These are phyloP conservation scores for Scheffersomyces segobiensis DNA, from an alignment of 1,139 yeast genomes.

Conservation along the genomic window DNA sequence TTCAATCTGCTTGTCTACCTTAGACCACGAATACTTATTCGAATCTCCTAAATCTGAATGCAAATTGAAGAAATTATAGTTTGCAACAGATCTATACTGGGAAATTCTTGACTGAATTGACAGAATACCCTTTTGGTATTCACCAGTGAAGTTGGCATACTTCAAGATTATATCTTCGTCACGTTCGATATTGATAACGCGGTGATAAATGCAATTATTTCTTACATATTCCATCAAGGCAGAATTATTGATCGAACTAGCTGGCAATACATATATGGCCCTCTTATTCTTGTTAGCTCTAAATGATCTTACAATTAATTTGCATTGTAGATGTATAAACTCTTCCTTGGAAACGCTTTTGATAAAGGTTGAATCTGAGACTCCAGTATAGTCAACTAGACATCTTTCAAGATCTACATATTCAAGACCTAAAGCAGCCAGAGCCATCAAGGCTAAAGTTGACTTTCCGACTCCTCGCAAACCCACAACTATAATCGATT, in stretches of 20 bases:
- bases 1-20: constrained; percentile 2
- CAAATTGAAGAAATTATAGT: constrained; percentile 13
- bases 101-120: constrained; percentile 7
- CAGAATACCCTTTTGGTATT: constrained; percentile 8
- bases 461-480: constrained; percentile 20
- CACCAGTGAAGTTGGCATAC: constrained; percentile 8
- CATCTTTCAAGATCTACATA: constrained; percentile 14
- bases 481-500: constrained; percentile 12
- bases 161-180: constrained; percentile 10
- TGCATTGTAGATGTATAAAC: constrained; percentile 7
- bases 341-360: constrained; percentile 2
- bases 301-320: constrained; percentile 7
- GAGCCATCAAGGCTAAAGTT: constrained; percentile 17
- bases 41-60: constrained; percentile 6
- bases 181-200: constrained; percentile 13
- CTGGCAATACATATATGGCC: constrained; percentile 12
- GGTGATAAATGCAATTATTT: constrained; percentile 4
- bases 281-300: constrained; percentile 1
- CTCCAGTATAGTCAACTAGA: constrained; percentile 8
- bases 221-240: constrained; percentile 7
- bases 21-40: constrained; percentile 7
- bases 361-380: neutral
- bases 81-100: constrained; percentile 8
- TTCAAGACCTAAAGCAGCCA: constrained; percentile 12
- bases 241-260: constrained; percentile 11